Evolutionary conservation across 148 eudicot genomes (phyloP).

Genomic region (Dianthus caryophyllus): DNA sequence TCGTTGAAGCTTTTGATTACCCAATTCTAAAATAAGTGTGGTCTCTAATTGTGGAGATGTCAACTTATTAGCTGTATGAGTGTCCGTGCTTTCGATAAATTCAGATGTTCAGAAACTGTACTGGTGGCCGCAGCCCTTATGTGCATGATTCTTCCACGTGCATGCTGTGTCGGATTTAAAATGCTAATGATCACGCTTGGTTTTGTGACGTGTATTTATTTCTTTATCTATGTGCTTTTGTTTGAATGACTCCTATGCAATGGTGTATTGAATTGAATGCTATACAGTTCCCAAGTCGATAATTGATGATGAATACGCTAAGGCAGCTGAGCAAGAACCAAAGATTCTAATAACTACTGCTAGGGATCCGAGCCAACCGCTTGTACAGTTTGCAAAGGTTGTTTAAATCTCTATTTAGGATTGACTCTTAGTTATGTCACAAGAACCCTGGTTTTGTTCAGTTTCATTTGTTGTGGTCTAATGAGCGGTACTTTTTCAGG

Average conservation of each 20-base stretch:
- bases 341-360: constrained; percentile 90
- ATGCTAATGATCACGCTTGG: background rate
- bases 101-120: background rate
- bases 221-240: background rate
- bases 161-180: background rate
- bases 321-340: constrained; percentile 78
- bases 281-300: constrained; percentile 61
- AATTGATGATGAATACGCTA: constrained; percentile 94
- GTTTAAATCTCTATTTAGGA: constrained; percentile 3
- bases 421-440: background rate
- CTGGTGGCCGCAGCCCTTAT: background rate
- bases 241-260: background rate
- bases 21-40: background rate
- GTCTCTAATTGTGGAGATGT: background rate
- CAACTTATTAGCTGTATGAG: background rate
- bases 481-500: constrained; percentile 40
- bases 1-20: background rate
- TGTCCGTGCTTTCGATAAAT: background rate
- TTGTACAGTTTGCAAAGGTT: constrained; percentile 88
- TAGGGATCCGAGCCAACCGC: constrained; percentile 93
- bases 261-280: background rate
- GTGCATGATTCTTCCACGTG: background rate
- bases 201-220: background rate
- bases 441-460: background rate
- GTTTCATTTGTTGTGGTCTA: background rate